phyloP scores from a whole-genome alignment of 306 rosid genomes.

The Leucaena leucocephala region DNA sequence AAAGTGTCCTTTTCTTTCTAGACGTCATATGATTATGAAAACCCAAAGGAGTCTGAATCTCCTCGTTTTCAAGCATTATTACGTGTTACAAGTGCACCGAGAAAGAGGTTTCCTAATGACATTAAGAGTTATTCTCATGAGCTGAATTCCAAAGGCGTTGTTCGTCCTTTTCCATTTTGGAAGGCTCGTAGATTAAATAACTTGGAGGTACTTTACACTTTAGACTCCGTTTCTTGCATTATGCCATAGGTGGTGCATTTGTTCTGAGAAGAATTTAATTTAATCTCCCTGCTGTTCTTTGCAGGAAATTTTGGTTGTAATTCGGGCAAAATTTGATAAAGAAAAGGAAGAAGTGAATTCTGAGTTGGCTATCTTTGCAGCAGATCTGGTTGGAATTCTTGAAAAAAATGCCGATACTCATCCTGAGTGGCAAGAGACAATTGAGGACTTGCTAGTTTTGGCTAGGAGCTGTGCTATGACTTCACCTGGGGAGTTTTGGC shows the following conservation, averaged over 20 bases:
- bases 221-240: constrained; percentile 30
- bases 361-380: constrained; percentile 89
- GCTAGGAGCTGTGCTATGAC: constrained; percentile 98
- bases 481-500: constrained; percentile 92
- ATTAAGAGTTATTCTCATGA: constrained; percentile 98
- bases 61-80: constrained; percentile 99
- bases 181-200: constrained; percentile 94
- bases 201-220: constrained; percentile 67
- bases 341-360: constrained; percentile 90
- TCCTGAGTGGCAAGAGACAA: constrained; percentile 96
- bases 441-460: constrained; percentile 93
- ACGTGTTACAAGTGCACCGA: constrained; percentile 93
- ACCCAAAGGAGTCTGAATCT: constrained; percentile 98
- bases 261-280: constrained; percentile 33
- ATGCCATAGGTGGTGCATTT: constrained; percentile 27
- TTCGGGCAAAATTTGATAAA: constrained; percentile 85
- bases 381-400: constrained; percentile 89
- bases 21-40: constrained; percentile 85
- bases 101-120: constrained; percentile 84
- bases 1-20: constrained; percentile 39
- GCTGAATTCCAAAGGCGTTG: constrained; percentile 91
- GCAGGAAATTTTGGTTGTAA: constrained; percentile 85
- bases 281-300: constrained; percentile 37
- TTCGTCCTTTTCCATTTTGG: constrained; percentile 92
- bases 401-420: constrained; percentile 90